phyloP scores from a whole-genome alignment of 495 filamentous ascomycete genomes.

The Sabuloglossum arenarium region DNA sequence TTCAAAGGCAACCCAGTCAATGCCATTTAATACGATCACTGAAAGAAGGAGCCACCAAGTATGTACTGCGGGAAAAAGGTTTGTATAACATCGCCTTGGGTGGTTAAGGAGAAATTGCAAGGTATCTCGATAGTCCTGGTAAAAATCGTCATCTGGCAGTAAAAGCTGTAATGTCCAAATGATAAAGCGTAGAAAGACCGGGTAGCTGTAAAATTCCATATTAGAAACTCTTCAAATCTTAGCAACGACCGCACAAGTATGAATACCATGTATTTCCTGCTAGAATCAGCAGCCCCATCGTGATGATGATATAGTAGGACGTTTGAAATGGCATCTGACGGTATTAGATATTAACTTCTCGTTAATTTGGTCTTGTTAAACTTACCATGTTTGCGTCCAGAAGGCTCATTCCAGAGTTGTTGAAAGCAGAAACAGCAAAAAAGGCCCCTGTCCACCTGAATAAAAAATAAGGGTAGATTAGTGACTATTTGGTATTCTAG shows the following conservation, averaged over 20 bases:
- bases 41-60: conserved; percentile 65
- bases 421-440: conserved; percentile 58
- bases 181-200: conserved; percentile 58
- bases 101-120: conserved; percentile 65
- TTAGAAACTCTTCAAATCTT: not conserved
- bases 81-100: conserved; percentile 62
- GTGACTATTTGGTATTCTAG: not conserved
- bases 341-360: not conserved
- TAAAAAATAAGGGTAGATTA: not conserved
- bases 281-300: conserved; percentile 57
- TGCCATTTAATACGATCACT: conserved; percentile 52
- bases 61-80: conserved; percentile 54
- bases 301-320: conserved; percentile 48
- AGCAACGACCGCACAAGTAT: not conserved
- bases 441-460: conserved; percentile 49
- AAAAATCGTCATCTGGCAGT: conserved; percentile 22
- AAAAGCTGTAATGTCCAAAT: conserved; percentile 39
- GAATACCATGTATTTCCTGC: conserved; percentile 52
- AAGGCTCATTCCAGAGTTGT: conserved; percentile 72
- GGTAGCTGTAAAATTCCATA: conserved; percentile 24
- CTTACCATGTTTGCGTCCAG: conserved; percentile 58
- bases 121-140: conserved; percentile 35
- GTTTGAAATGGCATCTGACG: conserved; percentile 36
- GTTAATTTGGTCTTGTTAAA: not conserved
- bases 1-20: conserved; percentile 69